Percentiles rank a stretch among this genome's conserved stretches.
Conservation (phyloP, 2,329 filamentous ascomycete species). For the Fusarium verticillioides region DNA sequence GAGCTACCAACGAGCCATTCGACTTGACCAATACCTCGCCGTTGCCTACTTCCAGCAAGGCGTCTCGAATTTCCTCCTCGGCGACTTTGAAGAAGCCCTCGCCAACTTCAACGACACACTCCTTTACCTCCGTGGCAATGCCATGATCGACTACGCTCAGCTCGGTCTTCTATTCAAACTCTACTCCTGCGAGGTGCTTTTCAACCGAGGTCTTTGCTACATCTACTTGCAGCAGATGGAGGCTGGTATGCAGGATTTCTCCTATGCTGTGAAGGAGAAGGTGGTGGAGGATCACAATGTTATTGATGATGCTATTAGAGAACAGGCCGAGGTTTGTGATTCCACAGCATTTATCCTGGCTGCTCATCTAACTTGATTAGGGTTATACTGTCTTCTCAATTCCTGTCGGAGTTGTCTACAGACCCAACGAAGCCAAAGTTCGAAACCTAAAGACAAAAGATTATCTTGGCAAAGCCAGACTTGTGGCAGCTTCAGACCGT, state of each 20-base stretch:
- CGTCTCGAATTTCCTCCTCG: constrained; percentile 96
- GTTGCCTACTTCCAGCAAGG: constrained; percentile 99
- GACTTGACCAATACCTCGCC: constrained; percentile 92
- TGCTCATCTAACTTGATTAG: constrained; percentile 58
- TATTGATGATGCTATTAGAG: constrained; percentile 94
- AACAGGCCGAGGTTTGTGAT: constrained; percentile 83
- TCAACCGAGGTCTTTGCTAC: constrained; percentile 97
- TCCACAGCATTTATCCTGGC: too few relatives aligned
- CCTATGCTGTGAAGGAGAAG: constrained; percentile 94
- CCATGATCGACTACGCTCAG: constrained; percentile 97
- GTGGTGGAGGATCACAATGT: constrained; percentile 96
- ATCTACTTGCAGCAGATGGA: constrained; percentile 95
- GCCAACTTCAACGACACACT: constrained; percentile 99
- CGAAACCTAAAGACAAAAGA: constrained; percentile 98
- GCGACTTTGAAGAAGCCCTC: constrained; percentile 95
- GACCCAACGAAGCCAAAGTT: constrained; percentile 97
- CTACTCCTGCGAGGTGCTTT: constrained; percentile 96
- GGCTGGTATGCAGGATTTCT: constrained; percentile 88
- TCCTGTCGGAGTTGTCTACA: constrained; percentile 92
- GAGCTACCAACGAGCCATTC: constrained; percentile 91
- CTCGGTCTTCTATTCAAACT: constrained; percentile 94
- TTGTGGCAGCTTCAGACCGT: constrained; percentile 88
- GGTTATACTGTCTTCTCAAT: constrained; percentile 99
- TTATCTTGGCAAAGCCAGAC: constrained; percentile 93
- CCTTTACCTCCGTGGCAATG: constrained; percentile 93